Evolutionary conservation across 495 filamentous ascomycete genomes (phyloP).

Genomic region (Xylaria bambusicola): DNA sequence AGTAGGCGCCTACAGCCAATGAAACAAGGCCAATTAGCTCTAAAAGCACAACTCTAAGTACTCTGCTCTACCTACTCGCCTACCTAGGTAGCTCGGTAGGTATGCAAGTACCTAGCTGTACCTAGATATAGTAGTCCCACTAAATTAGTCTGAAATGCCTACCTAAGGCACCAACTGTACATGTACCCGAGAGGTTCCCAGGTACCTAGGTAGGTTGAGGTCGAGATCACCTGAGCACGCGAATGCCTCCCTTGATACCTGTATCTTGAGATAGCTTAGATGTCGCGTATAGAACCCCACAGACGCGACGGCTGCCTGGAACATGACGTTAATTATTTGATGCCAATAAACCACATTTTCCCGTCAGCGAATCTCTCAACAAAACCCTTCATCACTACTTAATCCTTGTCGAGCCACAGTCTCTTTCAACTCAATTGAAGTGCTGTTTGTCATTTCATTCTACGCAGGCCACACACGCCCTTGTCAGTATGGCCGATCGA

Average conservation of each 20-base stretch:
- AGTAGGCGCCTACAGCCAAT: slow-evolving; percentile 26
- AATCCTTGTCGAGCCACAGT: too few species aligned
- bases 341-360: too few species aligned
- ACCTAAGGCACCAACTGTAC: background rate
- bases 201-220: background rate
- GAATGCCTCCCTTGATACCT: background rate
- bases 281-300: slow-evolving; percentile 15
- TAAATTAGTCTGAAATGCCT: background rate
- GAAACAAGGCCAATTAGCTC: slow-evolving; percentile 23
- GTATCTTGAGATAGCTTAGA: background rate
- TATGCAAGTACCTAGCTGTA: too few species aligned
- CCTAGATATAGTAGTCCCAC: too few species aligned
- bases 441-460: too few species aligned
- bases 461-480: background rate
- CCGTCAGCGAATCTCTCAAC: too few species aligned
- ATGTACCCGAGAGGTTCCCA: background rate
- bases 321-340: background rate
- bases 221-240: slow-evolving; percentile 17
- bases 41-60: too few species aligned
- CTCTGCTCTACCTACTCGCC: too few species aligned
- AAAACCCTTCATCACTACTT: too few species aligned
- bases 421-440: too few species aligned
- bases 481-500: slow-evolving; percentile 42
- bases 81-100: background rate
- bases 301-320: slow-evolving; percentile 25